Evolutionary conservation across 2,329 filamentous ascomycete genomes (phyloP), one percentile per base, ranked within the genome.

Genomic region (Penicillium occitanis): DNA sequence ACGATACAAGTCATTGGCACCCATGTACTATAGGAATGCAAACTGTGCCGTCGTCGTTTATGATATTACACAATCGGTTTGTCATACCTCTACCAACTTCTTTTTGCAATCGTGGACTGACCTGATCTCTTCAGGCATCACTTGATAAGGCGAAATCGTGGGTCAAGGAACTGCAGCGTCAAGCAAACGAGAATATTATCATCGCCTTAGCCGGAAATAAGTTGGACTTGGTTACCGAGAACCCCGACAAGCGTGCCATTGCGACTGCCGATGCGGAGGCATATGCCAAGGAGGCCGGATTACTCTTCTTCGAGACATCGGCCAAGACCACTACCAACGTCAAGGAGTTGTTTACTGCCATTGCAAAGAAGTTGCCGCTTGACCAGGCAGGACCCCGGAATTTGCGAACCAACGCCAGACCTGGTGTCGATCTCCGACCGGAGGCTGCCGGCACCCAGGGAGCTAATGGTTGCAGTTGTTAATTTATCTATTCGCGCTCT

Each of bases 41-140:
- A 98, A 99, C 87, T 98, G 95, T 82, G 95, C 96, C 67, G 94
- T 99, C 37, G 94, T 99, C 59, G 95, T 99, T 71, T 99, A 99
- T 81, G 95, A 99, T 82, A 98, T 99, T 76, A 99, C 95, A 76
- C 95, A 99, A 87, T 92, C 95, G 72, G 95, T 99, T 89, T 69
- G 91, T 81, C 60, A 37, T 19, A 42, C 63, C 40, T 28, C 4
- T 4, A 7, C 33, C 33, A 35, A 17, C 11, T 25, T 25, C 13
- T 10, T 33, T 67, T 40, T 44, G 42, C 28, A 6, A 48, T 53
- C 19, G 44, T 59, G 2, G 14, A 37, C 42, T 55, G 19, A 50
- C 63, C 71, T 73, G 64, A 74, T 30, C 11, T n/a, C 64, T 60
- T 22, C 66, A 99, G 95, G 88, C 93, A 70, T 99, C 95, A 58